These are phyloP conservation scores for Solanum dulcamara DNA, from an alignment of 257 asterid genomes.

Conservation along the genomic window DNA sequence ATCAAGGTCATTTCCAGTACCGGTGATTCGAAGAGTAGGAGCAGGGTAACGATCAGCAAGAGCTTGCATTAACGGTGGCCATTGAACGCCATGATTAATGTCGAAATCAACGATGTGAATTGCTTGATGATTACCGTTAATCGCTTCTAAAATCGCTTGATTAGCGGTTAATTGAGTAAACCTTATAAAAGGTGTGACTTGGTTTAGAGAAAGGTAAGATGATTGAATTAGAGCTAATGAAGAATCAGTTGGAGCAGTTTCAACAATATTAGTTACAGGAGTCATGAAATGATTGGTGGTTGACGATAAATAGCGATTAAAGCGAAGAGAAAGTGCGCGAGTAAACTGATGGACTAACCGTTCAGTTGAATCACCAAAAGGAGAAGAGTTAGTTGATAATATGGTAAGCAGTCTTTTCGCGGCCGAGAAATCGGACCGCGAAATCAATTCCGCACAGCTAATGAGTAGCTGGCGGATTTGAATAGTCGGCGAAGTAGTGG, in stretches of 20 bases:
- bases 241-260: constrained; percentile 7
- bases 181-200: constrained; percentile 72
- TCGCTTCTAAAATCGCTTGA: constrained; percentile 80
- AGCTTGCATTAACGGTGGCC: constrained; percentile 99
- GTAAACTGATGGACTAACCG: constrained; percentile 78
- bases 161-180: constrained; percentile 85
- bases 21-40: constrained; percentile 82
- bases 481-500: constrained; percentile 28
- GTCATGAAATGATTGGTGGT: not conserved
- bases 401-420: constrained; percentile 61
- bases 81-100: constrained; percentile 93
- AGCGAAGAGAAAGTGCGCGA: constrained; percentile 62
- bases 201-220: constrained; percentile 67
- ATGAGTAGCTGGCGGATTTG: constrained; percentile 82
- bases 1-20: constrained; percentile 58
- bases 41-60: constrained; percentile 64
- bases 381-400: constrained; percentile 49
- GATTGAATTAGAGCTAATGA: constrained; percentile 45
- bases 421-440: constrained; percentile 61
- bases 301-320: constrained; percentile 22
- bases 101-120: constrained; percentile 89
- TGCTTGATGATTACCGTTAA: constrained; percentile 50
- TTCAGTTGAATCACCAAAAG: constrained; percentile 82
- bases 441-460: constrained; percentile 68
- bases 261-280: not conserved